Base-by-base conservation (phyloP, 139 green algal species). In the Gonium pectorale region DNA sequence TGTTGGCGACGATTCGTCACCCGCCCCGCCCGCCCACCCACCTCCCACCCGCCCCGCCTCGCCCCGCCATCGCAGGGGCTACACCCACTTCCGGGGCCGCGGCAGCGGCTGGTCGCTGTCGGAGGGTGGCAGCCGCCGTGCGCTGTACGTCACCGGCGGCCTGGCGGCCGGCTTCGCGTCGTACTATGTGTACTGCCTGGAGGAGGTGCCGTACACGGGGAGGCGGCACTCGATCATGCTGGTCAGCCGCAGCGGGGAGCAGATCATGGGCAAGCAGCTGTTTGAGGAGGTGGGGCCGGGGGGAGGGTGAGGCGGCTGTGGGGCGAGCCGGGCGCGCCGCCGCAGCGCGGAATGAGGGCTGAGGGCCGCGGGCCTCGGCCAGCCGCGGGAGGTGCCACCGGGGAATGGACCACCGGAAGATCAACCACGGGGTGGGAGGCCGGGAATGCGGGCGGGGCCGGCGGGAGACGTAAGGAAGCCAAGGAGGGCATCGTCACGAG, bases 191-290 rank as follows among this genome's bases (percentile, higher is more conserved):
- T 70, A 67, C 83, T 80, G 46, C 29, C 41, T 83, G 38, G 86
- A 90, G 71, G 75, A 51, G 24, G 67, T 90, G 44, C 86, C 86
- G 31, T 90, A 90, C 80, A 90, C 86, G 26, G 63, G 64, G 43
- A 60, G 82, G 29, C 64, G 68, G 26, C 86, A 88, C 59, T 59
- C 74, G 67, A 90, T 90, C 59, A 83, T 90, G 81, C 67, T 90
- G 35, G 80, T 90, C 49, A 81, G 72, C 11, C 5, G 26, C 17
- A 9, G 29, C 21, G 63, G 71, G 24, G 86, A 90, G 75, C 40
- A 68, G 59, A 74, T 38, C 31, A 81, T 90, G 86, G 86, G 86
- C 3, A 60, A 77, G 67, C 7, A 44, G 21, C 15, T 85, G 5
- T 90, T 87, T 17, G 52, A 90, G 37, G 38, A 86, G 66, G 86